Evolutionary conservation across 2,329 filamentous ascomycete species (phyloP).

Genomic region (Sordariomycetes sp.): DNA sequence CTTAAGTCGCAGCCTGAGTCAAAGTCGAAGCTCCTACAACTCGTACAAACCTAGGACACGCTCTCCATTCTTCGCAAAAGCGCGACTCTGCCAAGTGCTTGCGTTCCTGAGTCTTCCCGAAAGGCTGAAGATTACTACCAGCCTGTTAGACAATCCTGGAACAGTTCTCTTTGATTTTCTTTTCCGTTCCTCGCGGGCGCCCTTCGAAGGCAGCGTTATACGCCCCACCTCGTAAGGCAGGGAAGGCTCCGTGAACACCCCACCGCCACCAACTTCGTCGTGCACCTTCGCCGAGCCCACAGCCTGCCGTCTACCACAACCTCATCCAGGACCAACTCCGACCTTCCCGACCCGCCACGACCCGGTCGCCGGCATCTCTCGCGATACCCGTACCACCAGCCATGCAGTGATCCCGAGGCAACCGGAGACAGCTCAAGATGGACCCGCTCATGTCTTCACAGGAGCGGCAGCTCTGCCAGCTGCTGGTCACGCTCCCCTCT

Average conservation of each 20-base stretch:
- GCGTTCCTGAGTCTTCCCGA: background rate
- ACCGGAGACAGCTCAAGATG: conserved; percentile 21
- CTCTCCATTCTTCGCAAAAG: background rate
- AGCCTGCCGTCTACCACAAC: background rate
- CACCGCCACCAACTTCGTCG: background rate
- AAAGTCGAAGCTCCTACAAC: background rate
- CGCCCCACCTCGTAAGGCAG: background rate
- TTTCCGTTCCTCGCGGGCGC: no score
- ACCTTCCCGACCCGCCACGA: background rate
- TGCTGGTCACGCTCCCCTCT: conserved; percentile 65
- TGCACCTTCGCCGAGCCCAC: background rate
- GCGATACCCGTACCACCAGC: background rate
- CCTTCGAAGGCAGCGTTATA: no score
- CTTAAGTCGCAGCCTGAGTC: background rate
- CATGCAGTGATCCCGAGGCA: background rate
- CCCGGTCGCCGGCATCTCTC: background rate
- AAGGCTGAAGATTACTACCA: background rate
- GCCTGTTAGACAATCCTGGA: background rate
- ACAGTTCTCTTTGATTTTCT: background rate
- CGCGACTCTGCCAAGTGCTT: background rate
- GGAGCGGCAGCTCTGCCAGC: conserved; percentile 74
- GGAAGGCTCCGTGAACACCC: background rate
- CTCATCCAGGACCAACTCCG: background rate
- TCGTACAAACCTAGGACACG: background rate
- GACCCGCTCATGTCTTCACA: conserved; percentile 44